A percentile compares a stretch with the other conserved stretches of the same genome.
Conservation (phyloP, 1,139 yeast genomes). For the Pichia sp. region DNA sequence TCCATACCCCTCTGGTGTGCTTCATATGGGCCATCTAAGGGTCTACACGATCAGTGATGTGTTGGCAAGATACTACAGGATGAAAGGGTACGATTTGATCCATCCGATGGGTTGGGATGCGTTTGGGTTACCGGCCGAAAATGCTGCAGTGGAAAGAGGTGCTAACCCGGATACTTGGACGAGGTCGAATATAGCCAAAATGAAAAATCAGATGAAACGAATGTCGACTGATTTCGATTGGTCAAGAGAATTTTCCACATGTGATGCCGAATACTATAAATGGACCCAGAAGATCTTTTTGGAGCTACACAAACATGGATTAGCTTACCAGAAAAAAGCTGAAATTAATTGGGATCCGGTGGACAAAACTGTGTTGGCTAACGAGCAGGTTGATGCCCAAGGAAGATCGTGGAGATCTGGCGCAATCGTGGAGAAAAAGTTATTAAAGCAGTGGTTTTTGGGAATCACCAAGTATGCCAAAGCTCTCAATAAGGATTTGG, state of each 20-base stretch:
- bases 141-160: slow-evolving; percentile 88
- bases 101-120: slow-evolving; percentile 99
- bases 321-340: slow-evolving; percentile 81
- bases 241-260: slow-evolving; percentile 87
- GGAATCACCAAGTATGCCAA: slow-evolving; percentile 80
- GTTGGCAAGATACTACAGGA: slow-evolving; percentile 69
- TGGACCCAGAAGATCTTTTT: slow-evolving; percentile 89
- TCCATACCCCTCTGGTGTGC: slow-evolving; percentile 90
- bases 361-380: slow-evolving; percentile 89
- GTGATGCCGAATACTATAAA: slow-evolving; percentile 81
- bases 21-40: slow-evolving; percentile 90
- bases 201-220: slow-evolving; percentile 74
- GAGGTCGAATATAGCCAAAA: slow-evolving; percentile 61
- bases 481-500: slow-evolving; percentile 59
- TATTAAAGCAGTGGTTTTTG: slow-evolving; percentile 87
- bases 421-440: slow-evolving; percentile 78
- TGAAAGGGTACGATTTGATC: slow-evolving; percentile 71
- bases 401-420: slow-evolving; percentile 98
- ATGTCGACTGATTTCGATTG: slow-evolving; percentile 92
- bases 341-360: slow-evolving; percentile 98
- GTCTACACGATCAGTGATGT: slow-evolving; percentile 90
- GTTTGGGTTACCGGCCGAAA: slow-evolving; percentile 96
- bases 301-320: slow-evolving; percentile 63
- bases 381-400: slow-evolving; percentile 88
- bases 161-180: slow-evolving; percentile 86